Conservation (phyloP, 2,329 filamentous ascomycete genomes). For the Fusarium sp. region DNA sequence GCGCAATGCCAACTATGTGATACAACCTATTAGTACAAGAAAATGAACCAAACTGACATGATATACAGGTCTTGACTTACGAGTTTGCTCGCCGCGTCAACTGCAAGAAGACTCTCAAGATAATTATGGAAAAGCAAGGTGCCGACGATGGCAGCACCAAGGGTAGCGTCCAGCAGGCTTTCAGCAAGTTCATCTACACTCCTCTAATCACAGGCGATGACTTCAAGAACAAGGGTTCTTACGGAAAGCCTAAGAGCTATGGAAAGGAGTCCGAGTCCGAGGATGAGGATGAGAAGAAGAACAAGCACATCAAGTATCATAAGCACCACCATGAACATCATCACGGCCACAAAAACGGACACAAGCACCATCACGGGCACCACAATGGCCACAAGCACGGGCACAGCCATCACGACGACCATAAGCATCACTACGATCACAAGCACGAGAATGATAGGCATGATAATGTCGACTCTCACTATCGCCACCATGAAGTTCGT, state of each 20-base stretch:
- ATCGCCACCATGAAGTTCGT: slow-evolving; percentile 16
- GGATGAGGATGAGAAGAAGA: slow-evolving; percentile 1
- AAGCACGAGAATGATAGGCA: neutral
- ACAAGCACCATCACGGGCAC: slow-evolving; percentile 11
- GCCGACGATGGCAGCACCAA: slow-evolving; percentile 49
- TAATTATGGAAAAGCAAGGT: slow-evolving; percentile 50
- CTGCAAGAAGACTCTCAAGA: slow-evolving; percentile 42
- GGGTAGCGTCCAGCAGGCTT: slow-evolving; percentile 47
- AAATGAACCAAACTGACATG: neutral
- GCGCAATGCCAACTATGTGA: slow-evolving; percentile 47
- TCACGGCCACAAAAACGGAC: slow-evolving; percentile 12
- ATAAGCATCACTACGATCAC: slow-evolving; percentile 2
- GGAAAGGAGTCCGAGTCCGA: neutral
- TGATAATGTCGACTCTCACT: neutral
- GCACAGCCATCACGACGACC: neutral
- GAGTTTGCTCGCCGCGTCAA: slow-evolving; percentile 50
- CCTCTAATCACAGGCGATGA: slow-evolving; percentile 50
- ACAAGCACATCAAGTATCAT: slow-evolving; percentile 14
- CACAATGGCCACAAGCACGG: slow-evolving; percentile 7
- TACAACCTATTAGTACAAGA: neutral
- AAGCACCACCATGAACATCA: slow-evolving; percentile 20
- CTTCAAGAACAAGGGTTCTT: slow-evolving; percentile 43
- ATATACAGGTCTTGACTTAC: slow-evolving; percentile 43
- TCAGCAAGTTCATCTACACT: slow-evolving; percentile 46
- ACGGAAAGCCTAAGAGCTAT: neutral